Evolutionary conservation across 768 basidiomycete species (phyloP), one percentile per base, ranked within the genome.

Genomic region (Podaxis sp.): DNA sequence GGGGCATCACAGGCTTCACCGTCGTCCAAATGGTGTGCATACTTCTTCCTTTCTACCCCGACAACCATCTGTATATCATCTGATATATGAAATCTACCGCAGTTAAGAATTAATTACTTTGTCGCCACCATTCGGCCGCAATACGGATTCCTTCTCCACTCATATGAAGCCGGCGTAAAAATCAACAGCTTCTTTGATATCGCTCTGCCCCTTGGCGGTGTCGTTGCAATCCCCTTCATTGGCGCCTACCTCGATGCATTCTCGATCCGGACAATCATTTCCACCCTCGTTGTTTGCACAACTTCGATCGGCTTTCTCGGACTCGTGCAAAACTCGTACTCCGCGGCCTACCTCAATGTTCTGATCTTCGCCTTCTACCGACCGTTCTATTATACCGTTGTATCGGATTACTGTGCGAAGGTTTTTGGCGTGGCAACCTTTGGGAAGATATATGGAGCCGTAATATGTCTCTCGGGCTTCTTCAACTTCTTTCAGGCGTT

Each of bases 81-180:
- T 37, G 25, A 50, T 38, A 11, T 3, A 7, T 38, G 9, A 16
- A 28, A 25, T 36, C 16, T 25, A 13, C 32, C n/a, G 27, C 25
- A 58, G 57, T 14, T 38, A 18, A 58, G 57, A 38, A 58, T 38
- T n/a, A 50, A 58, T 50, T 50, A 58, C 40, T 54, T 60, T 27
- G 57, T 60, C 11, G 51, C 59, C 38, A 60, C 40, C 51, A 16
- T 53, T 16, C 51, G 50, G 5, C 18, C 51, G 40, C 59, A 52
- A 44, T 47, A 53, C 27, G 58, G 52, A 42, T 51, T 60, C 44
- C 59, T 53, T 18, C 28, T 60, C 18, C 51, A 44, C n/a, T 60
- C 50, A 4, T 59, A 53, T 14, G 51, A 53, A 32, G 51, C 38
- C 28, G 54, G 50, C 5, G 38, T 51, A 14, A 10, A 47, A 3